Evolutionary conservation across 2,329 filamentous ascomycete species (phyloP), one percentile per base, ranked within the genome.

Genomic region (Amylocarpus encephaloides): DNA sequence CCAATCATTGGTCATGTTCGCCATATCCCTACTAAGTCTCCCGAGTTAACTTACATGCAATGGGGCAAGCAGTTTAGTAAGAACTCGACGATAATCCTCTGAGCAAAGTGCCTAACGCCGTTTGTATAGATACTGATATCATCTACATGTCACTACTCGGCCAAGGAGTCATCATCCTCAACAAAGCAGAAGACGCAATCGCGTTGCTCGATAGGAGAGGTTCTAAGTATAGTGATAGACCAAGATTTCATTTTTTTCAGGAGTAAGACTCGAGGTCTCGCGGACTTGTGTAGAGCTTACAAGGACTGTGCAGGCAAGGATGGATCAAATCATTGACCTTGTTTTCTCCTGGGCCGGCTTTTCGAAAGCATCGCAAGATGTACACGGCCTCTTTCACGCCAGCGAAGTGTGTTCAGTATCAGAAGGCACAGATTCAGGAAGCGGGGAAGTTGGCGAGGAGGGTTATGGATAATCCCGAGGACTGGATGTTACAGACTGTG

Each of bases 191-290:
- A 43, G 66, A 68, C 2, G 71, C 72, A 16, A 56, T 62, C 6
- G 71, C 73, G 16, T 60, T 76, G 2, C 63, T 75, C 5, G 72
- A 73, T 49, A 71, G 68, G 45, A 60, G 69, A 16, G 71, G 72
- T 1, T 64, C 64, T 49, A 75, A 72, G 48, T 74, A 72, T 52
- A 64, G 64, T 26, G 71, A 74, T 56, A 55, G 73, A 1, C 73
- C 73, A 6, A 66, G 67, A n/a, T 73, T 75, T 49, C 65, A 67
- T 29, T 48, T 51, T 13, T 51, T 55, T 12, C 30, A 51, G 15
- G 52, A 50, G 48, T 51, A 22, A 6, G 40, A 42, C 6, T 5
- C 11, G 19, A n/a, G 12, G 2, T 16, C 18, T 11, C n/a, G 5
- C n/a, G 18, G 12, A 5, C 5, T 18, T n/a, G 6, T 11, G 10